phyloP scores from a whole-genome alignment of 768 basidiomycete genomes.

The Tulasnella sp. region DNA sequence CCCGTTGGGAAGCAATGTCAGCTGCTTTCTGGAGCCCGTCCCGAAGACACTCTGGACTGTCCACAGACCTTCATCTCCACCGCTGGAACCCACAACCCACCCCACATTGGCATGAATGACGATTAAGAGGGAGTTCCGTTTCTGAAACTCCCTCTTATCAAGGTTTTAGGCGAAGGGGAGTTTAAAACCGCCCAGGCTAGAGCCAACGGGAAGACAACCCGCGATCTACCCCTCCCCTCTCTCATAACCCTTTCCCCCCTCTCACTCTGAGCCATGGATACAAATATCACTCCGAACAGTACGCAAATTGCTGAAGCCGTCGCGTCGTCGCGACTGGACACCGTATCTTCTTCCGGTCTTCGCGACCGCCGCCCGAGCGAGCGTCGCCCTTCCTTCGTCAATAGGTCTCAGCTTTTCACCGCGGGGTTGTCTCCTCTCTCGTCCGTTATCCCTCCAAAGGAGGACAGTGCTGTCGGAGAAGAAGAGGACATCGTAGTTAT shows the following conservation, averaged over 20 bases:
- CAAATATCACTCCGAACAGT: neutral
- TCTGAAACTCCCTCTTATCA: neutral
- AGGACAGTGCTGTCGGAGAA: neutral
- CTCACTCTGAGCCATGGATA: neutral
- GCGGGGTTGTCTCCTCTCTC: neutral
- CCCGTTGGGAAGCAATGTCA: neutral
- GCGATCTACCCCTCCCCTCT: neutral
- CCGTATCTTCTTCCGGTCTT: neutral
- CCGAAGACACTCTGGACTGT: neutral
- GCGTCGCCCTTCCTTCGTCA: neutral
- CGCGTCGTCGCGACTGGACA: neutral
- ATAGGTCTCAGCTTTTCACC: neutral
- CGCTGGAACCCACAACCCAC: neutral
- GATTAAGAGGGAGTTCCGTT: neutral
- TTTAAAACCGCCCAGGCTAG: neutral
- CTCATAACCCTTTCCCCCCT: neutral
- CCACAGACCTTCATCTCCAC: neutral
- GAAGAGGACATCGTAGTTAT: neutral
- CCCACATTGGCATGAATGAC: neutral
- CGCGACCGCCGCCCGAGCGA: constrained; percentile 1
- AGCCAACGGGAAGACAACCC: neutral
- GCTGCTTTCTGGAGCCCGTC: neutral
- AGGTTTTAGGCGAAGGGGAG: neutral
- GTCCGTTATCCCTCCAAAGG: neutral
- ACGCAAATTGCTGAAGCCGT: neutral